phyloP scores from a whole-genome alignment of 2,329 filamentous ascomycete species.

The Botryotinia calthae region DNA sequence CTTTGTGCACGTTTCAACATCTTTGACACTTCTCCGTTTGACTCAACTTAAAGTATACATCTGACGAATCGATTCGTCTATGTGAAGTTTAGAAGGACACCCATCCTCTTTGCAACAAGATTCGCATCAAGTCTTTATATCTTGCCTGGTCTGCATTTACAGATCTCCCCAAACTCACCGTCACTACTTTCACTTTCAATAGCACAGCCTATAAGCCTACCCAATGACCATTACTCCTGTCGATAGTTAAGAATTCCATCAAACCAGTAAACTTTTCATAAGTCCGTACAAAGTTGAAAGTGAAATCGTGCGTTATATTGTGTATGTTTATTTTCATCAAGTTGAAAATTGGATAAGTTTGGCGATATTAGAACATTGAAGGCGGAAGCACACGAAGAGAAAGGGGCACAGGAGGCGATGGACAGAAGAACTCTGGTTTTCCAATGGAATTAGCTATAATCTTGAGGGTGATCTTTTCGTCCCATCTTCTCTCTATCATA shows the following conservation, averaged over 20 bases:
- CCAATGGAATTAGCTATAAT: not conserved
- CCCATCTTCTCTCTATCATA: not conserved
- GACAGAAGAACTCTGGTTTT: not conserved
- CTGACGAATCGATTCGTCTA: not conserved
- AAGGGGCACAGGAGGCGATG: not conserved
- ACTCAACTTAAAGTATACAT: not conserved
- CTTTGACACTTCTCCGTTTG: not conserved
- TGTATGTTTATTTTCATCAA: not conserved
- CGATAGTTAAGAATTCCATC: not conserved
- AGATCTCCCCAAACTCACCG: not conserved
- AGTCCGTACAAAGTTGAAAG: not conserved
- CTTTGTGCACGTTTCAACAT: not conserved
- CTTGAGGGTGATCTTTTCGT: not conserved
- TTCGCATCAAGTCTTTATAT: not conserved
- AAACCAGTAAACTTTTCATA: not conserved
- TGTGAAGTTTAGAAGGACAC: not conserved
- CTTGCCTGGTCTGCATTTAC: not conserved
- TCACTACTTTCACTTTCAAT: not conserved
- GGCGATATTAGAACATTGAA: not conserved
- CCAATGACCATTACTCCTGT: not conserved
- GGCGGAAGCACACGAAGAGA: not conserved
- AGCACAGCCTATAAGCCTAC: not conserved
- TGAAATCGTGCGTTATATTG: not conserved
- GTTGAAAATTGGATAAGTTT: not conserved
- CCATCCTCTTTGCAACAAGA: too few species aligned